phyloP scores from a whole-genome alignment of 306 rosid species.

The Ochetophila trinervis region DNA sequence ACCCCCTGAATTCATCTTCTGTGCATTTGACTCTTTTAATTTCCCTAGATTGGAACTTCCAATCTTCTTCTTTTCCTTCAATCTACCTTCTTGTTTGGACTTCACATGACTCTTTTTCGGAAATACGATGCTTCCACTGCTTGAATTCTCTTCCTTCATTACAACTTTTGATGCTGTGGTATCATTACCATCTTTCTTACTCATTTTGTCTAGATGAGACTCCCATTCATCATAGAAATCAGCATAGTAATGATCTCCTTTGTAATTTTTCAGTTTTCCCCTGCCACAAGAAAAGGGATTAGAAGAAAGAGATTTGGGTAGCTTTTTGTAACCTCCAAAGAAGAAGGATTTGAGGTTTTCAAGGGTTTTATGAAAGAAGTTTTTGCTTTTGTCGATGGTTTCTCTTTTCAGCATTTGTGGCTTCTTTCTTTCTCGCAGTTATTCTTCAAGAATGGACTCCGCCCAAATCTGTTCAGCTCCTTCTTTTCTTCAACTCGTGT shows the following conservation, averaged over 20 bases:
- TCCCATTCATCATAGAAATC: slow-evolving; percentile 73
- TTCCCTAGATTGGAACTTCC: slow-evolving; percentile 30
- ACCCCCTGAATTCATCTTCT: slow-evolving; percentile 29
- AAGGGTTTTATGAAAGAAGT: slow-evolving; percentile 45
- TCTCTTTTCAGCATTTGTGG: slow-evolving; percentile 64
- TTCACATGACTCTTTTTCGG: slow-evolving; percentile 33
- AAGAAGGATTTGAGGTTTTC: slow-evolving; percentile 47
- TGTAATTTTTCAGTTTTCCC: slow-evolving; percentile 35
- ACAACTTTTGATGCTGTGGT: slow-evolving; percentile 28
- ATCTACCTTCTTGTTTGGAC: slow-evolving; percentile 31
- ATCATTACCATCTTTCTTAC: slow-evolving; percentile 25
- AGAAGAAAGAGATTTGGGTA: slow-evolving; percentile 60
- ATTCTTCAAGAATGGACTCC: slow-evolving; percentile 32
- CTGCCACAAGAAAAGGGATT: slow-evolving; percentile 44
- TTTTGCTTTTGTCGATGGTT: slow-evolving; percentile 49
- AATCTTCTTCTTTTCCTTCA: slow-evolving; percentile 41
- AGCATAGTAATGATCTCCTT: slow-evolving; percentile 48
- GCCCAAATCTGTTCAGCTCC: slow-evolving; percentile 20
- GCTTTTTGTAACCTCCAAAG: slow-evolving; percentile 56
- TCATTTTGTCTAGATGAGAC: slow-evolving; percentile 39
- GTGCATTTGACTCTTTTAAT: slow-evolving; percentile 32
- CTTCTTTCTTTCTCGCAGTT: slow-evolving; percentile 25
- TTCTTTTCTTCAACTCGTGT: slow-evolving; percentile 33
- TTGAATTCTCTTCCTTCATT: slow-evolving; percentile 30
- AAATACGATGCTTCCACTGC: slow-evolving; percentile 27